phyloP scores from a whole-genome alignment of 352 stramenopile species.

The Globisporangium solare region DNA sequence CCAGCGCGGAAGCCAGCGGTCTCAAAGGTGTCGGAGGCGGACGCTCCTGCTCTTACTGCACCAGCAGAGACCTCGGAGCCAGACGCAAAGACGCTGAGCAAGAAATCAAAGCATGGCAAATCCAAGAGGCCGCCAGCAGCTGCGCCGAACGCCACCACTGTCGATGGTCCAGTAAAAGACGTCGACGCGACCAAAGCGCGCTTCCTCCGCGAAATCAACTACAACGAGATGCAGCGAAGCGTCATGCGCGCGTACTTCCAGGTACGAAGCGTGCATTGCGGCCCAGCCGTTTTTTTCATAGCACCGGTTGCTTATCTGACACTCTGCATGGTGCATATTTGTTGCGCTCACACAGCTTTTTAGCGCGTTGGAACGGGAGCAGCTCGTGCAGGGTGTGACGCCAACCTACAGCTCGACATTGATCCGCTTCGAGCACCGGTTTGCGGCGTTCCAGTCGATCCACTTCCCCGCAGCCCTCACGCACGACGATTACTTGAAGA shows the following conservation, averaged over 20 bases:
- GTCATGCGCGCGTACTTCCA: conserved; percentile 82
- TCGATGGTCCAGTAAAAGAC: conserved; percentile 9
- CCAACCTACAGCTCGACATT: conserved; percentile 55
- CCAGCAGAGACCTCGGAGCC: neutral
- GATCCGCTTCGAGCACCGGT: conserved; percentile 79
- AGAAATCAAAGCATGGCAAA: conserved; percentile 20
- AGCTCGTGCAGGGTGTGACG: conserved; percentile 35
- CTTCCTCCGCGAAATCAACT: conserved; percentile 72
- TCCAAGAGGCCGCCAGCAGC: conserved; percentile 22
- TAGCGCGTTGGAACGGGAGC: conserved; percentile 63
- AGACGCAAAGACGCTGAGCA: neutral
- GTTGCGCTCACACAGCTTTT: conserved; percentile 27
- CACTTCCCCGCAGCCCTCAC: conserved; percentile 65
- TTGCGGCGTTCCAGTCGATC: conserved; percentile 68
- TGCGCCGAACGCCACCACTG: neutral
- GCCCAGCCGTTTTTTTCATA: neutral
- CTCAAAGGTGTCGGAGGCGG: conserved; percentile 7
- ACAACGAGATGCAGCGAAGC: conserved; percentile 69
- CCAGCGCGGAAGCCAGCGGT: conserved; percentile 8
- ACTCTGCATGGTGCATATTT: neutral
- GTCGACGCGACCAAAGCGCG: conserved; percentile 46
- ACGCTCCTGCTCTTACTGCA: too few relatives aligned
- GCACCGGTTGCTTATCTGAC: neutral
- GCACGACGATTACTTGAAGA: conserved; percentile 69
- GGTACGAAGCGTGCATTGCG: conserved; percentile 12